Base-by-base conservation (phyloP, 345 rosid species). In the Populus simonii region DNA sequence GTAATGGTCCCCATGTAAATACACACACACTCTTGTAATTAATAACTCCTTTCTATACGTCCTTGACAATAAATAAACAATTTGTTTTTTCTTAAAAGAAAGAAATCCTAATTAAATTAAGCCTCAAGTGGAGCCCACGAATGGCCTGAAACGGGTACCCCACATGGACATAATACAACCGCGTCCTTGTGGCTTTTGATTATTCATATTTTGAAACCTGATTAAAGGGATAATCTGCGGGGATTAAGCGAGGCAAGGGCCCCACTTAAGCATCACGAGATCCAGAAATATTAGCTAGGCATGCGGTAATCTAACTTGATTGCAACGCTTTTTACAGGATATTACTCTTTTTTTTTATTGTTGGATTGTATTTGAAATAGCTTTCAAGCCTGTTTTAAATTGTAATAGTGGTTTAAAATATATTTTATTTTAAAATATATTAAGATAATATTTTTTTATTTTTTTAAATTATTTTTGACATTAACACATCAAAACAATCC, bases 401-500 rank as follows among this genome's bases (percentile, higher is more conserved):
- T 38, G 1, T 29, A 1, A 29, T 27, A 27, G 1, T 29, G 2
- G 2, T 29, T 31, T 31, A 31, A 31, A 31, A 2, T 31, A 31
- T 31, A 0, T 31, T 31, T 31, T 31, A 2, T 31, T 31, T 31
- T 2, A 0, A 31, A 31, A 31, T 0, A 31, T 2, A 31, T 31
- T 0, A 31, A 31, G 33, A 31, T 31, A 2, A 29, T 29, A 27
- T 39, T 38, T 38, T 39, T 39, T 39, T 33, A 4, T 33, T 33
- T 33, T 33, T 0, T 4, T 4, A 33, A 33, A 33, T 33, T 33
- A 33, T 33, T 33, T 33, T 33, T 33, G 4, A 33, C 4, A 4
- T 33, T 0, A 33, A 0, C 5, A 0, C 0, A 33, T 33, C 0
- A 33, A 33, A 33, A 33, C 0, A 33, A 33, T 33, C 0, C 0